These are phyloP conservation scores for Dioscorea dumetorum DNA, from an alignment of 106 monocot genomes.

Conservation along the genomic window DNA sequence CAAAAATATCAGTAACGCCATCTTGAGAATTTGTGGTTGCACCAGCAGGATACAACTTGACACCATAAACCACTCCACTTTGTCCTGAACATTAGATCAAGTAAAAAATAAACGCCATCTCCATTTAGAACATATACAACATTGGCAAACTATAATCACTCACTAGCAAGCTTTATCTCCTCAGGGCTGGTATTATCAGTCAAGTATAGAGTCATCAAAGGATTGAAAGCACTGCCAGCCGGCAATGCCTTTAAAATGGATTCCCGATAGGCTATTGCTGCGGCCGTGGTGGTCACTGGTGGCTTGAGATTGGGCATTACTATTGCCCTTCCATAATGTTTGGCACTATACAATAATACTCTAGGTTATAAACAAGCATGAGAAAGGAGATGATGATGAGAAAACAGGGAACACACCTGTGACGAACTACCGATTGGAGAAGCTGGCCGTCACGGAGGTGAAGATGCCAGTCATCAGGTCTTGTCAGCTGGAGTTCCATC, in stretches of 20 bases:
- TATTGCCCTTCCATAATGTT: constrained; percentile 71
- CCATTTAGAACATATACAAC: too few species aligned
- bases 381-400: not conserved
- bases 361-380: not conserved
- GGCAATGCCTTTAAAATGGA: constrained; percentile 60
- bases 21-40: constrained; percentile 98
- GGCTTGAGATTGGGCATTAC: constrained; percentile 96
- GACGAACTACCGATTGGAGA: constrained; percentile 57
- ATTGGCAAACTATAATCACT: constrained; percentile 13
- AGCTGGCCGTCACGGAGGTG: constrained; percentile 90
- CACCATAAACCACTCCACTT: constrained; percentile 82
- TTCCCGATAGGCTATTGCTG: constrained; percentile 66
- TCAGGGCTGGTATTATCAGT: constrained; percentile 74
- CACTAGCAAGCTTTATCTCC: constrained; percentile 80
- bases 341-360: constrained; percentile 34
- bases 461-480: constrained; percentile 95
- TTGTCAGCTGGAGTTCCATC: constrained; percentile 51
- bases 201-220: constrained; percentile 90
- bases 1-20: constrained; percentile 97
- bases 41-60: constrained; percentile 95
- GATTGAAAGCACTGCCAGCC: constrained; percentile 38
- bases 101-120: too few species aligned
- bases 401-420: constrained; percentile 28
- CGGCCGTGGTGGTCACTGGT: constrained; percentile 70
- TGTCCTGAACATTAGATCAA: constrained; percentile 29